Evolutionary conservation across 1,139 yeast genomes (phyloP).

Genomic region (Saccharomyces hybrid): DNA sequence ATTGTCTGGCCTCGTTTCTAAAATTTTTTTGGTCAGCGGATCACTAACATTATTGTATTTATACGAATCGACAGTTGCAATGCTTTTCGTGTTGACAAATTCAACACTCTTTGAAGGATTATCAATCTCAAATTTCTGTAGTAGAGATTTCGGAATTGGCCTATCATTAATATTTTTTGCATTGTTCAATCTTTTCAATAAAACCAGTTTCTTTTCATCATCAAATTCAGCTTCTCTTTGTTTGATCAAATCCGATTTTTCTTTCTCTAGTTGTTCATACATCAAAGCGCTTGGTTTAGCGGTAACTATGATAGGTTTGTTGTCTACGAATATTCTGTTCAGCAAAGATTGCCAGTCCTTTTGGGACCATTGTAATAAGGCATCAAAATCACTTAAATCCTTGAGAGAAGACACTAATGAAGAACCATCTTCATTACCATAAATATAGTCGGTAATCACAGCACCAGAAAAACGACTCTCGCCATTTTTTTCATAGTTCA

Average conservation of each 20-base stretch:
- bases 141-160: conserved; percentile 64
- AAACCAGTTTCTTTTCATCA: conserved; percentile 48
- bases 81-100: conserved; percentile 64
- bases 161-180: conserved; percentile 66
- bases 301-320: conserved; percentile 63
- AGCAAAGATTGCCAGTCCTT: conserved; percentile 62
- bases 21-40: conserved; percentile 28
- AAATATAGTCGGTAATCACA: conserved; percentile 72
- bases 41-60: conserved; percentile 26
- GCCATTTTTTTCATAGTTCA: conserved; percentile 55
- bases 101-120: conserved; percentile 62
- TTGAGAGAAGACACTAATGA: conserved; percentile 50
- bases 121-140: conserved; percentile 58
- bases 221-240: conserved; percentile 51
- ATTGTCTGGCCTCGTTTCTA: conserved; percentile 37
- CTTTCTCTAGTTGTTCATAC: conserved; percentile 46
- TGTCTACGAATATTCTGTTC: conserved; percentile 48
- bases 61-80: conserved; percentile 31
- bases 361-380: conserved; percentile 51
- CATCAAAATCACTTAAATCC: conserved; percentile 54
- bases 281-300: conserved; percentile 67
- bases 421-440: conserved; percentile 56
- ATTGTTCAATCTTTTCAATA: conserved; percentile 43
- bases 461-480: conserved; percentile 55
- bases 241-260: conserved; percentile 43